phyloP scores from a whole-genome alignment of 139 green algal species.

The Limnomonas spitsbergensis region DNA sequence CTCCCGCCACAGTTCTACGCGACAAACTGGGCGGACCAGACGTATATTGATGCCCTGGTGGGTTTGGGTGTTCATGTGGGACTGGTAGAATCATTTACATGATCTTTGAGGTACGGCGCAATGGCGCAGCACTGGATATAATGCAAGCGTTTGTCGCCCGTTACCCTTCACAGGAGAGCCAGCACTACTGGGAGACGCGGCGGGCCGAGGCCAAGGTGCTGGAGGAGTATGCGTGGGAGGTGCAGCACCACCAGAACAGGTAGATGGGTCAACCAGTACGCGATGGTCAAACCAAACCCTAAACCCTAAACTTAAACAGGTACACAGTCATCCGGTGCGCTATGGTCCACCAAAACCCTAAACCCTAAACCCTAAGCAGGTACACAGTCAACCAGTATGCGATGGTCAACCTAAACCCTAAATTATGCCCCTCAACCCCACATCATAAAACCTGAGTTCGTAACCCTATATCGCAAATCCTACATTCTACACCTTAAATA shows the following conservation, averaged over 20 bases:
- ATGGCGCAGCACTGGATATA: too few relatives aligned
- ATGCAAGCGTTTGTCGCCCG: too few relatives aligned
- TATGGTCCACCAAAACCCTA: constrained; percentile 30
- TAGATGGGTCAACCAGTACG: constrained; percentile 32
- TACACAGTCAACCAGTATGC: constrained; percentile 36
- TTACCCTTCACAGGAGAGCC: neutral
- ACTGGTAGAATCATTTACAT: too few relatives aligned
- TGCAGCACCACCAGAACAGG: constrained; percentile 21
- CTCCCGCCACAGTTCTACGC: neutral
- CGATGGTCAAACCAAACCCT: constrained; percentile 22
- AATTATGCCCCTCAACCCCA: too few relatives aligned
- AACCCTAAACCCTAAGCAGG: too few relatives aligned
- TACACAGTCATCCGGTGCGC: constrained; percentile 33
- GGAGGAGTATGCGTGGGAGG: constrained; percentile 30
- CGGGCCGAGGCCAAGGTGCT: constrained; percentile 25
- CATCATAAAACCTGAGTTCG: too few relatives aligned
- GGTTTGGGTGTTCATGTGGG: too few relatives aligned
- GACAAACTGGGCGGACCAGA: neutral
- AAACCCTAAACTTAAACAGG: neutral
- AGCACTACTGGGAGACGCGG: constrained; percentile 23
- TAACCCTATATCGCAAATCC: too few relatives aligned
- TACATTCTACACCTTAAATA: too few relatives aligned
- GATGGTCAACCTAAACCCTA: too few relatives aligned
- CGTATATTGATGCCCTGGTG: neutral
- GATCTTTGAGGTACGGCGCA: too few relatives aligned